Conservation (phyloP, 257 asterid genomes). For the Linderniella brevidens region DNA sequence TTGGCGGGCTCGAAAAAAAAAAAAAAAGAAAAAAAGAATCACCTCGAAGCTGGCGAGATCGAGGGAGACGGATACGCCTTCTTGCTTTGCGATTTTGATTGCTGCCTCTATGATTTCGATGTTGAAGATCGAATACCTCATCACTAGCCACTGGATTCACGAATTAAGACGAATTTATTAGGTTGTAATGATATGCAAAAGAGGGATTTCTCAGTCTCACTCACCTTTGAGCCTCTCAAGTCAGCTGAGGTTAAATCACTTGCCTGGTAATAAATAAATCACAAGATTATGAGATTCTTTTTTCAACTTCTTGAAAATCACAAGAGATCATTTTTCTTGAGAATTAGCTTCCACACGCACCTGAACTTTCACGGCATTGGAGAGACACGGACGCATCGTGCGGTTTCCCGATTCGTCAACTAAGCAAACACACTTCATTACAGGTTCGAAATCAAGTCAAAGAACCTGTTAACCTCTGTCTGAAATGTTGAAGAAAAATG, state of each 20-base stretch:
- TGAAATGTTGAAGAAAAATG: not conserved
- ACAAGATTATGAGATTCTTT: conserved; percentile 14
- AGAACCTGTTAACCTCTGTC: not conserved
- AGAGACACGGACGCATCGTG: conserved; percentile 93
- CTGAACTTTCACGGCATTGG: conserved; percentile 82
- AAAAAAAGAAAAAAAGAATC: not conserved
- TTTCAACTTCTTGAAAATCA: not conserved
- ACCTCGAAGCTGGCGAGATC: conserved; percentile 99
- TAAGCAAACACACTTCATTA: conserved; percentile 84
- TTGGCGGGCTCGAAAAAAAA: not conserved
- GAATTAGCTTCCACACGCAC: too few relatives aligned
- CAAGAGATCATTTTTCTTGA: not conserved
- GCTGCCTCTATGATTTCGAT: conserved; percentile 63
- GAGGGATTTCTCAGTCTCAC: too few relatives aligned
- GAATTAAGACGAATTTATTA: not conserved
- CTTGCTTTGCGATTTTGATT: conserved; percentile 71
- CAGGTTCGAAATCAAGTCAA: not conserved
- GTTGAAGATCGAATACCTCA: conserved; percentile 68
- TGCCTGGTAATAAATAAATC: conserved; percentile 36
- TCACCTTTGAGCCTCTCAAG: conserved; percentile 87
- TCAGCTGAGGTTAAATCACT: conserved; percentile 55
- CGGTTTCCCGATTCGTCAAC: conserved; percentile 90
- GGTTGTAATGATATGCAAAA: not conserved
- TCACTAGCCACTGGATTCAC: conserved; percentile 67
- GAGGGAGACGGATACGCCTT: conserved; percentile 70